Base-by-base conservation (phyloP, 305 asterid species). In the Rubia tinctorum region DNA sequence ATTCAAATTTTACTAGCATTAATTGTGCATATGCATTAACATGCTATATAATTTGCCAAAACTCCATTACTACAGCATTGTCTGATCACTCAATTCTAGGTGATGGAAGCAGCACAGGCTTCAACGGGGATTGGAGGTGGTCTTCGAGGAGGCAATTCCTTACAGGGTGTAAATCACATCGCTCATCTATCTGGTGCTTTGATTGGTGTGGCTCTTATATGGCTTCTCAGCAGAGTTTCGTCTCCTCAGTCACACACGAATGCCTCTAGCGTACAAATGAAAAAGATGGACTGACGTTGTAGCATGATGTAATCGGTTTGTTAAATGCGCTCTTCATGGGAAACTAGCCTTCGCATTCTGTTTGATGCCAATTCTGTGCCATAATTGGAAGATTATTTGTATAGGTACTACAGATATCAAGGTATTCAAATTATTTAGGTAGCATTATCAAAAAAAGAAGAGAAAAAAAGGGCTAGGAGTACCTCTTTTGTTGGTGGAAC, bases 91-190 rank as follows among this genome's bases (percentile, higher is more conserved):
- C 67, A 37, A n/a, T 49, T 42, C 78, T 82, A 93, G 98, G 97
- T 93, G 62, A 91, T 91, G 97, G 98, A 93, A 83, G 98, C 98
- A 58, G 98, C 97, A 75, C 94, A 93, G 82, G 94, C 95, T 68
- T 93, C 98, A 2, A 82, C 95, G 34, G 86, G 80, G 80, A 55
- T 91, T 34, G 89, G 90, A 8, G 86, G 95, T 65, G 76, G 78
- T 77, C 44, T 84, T 66, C 78, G 73, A 49, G 95, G 95, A 73
- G 89, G 84, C 34, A 74, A 77, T 6, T 86, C 85, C n/a, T 18
- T 87, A 20, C 95, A 87, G 83, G 88, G 85, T 75, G 90, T 91
- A 37, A 91, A 93, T 75, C 97, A 91, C 87, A 78, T 93, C 27
- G 97, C 98, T 58, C 97, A 93, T 87, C 85, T 93, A 61, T 93